Base-by-base conservation (phyloP, 1,139 yeast species). In the Tardiomyces digboiensis region DNA sequence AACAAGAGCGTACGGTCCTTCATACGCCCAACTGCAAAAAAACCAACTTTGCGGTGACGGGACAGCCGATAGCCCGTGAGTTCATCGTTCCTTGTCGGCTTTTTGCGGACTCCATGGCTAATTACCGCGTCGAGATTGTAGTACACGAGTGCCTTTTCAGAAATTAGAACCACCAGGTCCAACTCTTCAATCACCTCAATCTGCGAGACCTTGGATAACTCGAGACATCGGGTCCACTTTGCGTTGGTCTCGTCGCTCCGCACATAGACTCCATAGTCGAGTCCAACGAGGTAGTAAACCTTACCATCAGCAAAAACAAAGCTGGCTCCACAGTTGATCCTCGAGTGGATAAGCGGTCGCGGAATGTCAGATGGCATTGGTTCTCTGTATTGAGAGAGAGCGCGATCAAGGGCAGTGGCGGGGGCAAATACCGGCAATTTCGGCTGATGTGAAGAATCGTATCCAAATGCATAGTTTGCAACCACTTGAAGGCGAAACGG, bases 381-480 rank as follows among this genome's bases (percentile, higher is more conserved):
- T 50, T 16, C 50, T 52, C 12, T 51, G 45, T 19, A 50, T 44
- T 40, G 55, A 39, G 60, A 57, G 33, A 75, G 57, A 3, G 79
- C 76, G 5, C 70, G 60, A 49, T 79, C 80, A 19, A 84, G 60
- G 1, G 82, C 83, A 26, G 86, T 85, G 16, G 75, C 73, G n/a
- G 76, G 72, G 0, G 81, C 73, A 45, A 78, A 74, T 1, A 80
- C 67, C 2, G 84, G 88, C 39, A 83, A 59, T 50, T 76, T 78
- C 0, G 84, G 75, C n/a, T 72, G 68, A 42, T 70, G 74, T 8
- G 69, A 62, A 6, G 68, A 71, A 19, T 79, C 84, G 58, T 82
- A 84, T 1, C 80, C 82, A 63, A 85, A 85, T 44, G 74, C 74
- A 23, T 75, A 69, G 51, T 79, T 81, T 7, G 84, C 70, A 10